Percentiles rank a stretch among this genome's conserved stretches.
These are phyloP conservation scores for Coccomyxa subellipsoidea DNA, from an alignment of 163 green algal species.

Conservation along the genomic window DNA sequence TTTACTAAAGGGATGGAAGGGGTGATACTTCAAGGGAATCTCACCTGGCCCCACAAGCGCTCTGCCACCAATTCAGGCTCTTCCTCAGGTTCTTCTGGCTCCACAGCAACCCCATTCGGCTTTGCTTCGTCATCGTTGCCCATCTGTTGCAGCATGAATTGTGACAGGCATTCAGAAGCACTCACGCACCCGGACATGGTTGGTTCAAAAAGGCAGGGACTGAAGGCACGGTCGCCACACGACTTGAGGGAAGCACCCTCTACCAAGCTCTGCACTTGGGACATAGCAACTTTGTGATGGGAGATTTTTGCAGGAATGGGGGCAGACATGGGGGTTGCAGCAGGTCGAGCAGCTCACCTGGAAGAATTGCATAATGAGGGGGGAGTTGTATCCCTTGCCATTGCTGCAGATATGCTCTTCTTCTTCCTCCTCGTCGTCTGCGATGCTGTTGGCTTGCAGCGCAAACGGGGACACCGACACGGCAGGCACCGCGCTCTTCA, in stretches of 20 bases:
- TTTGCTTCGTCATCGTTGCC: not conserved
- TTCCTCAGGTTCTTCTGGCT: not conserved
- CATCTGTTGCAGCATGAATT: not conserved
- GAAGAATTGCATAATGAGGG: not conserved
- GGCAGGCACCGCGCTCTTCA: not conserved
- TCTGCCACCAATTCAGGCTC: not conserved
- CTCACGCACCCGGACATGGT: too few relatives aligned
- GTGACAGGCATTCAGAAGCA: too few relatives aligned
- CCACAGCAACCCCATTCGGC: slow-evolving; percentile 2
- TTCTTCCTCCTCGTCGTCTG: not conserved
- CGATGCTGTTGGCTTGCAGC: not conserved
- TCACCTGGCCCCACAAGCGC: slow-evolving; percentile 5
- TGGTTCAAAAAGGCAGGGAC: too few relatives aligned
- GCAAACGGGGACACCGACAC: not conserved
- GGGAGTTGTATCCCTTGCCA: not conserved
- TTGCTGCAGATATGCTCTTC: not conserved
- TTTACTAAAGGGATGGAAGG: too few relatives aligned
- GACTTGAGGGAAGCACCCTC: too few relatives aligned
- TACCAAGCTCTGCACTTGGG: too few relatives aligned
- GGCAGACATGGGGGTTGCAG: not conserved
- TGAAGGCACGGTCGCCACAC: too few relatives aligned
- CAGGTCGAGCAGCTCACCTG: not conserved
- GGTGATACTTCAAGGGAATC: too few relatives aligned
- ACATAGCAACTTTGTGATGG: too few relatives aligned
- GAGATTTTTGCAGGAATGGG: too few relatives aligned